These are phyloP conservation scores for Fomitopsis pulvina DNA, from an alignment of 768 basidiomycete species.

Conservation along the genomic window DNA sequence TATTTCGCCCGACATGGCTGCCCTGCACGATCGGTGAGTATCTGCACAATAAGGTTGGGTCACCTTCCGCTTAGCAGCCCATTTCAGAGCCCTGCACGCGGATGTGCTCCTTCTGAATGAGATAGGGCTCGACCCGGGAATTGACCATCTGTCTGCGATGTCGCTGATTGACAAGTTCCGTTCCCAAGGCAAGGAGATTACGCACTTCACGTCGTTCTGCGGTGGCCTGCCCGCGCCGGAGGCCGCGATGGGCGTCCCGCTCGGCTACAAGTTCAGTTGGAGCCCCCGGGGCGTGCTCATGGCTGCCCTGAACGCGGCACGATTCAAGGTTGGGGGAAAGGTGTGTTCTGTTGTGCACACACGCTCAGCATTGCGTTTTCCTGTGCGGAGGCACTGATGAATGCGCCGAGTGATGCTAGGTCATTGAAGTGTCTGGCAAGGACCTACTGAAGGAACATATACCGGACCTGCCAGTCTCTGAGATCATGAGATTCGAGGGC, in stretches of 20 bases:
- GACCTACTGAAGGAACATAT: conserved; percentile 54
- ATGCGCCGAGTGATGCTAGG: conserved; percentile 24
- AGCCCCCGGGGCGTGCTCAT: conserved; percentile 80
- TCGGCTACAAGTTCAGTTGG: conserved; percentile 95
- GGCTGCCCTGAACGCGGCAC: conserved; percentile 70
- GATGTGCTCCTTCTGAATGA: conserved; percentile 80
- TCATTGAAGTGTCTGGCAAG: conserved; percentile 41
- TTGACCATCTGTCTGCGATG: conserved; percentile 85
- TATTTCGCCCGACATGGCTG: conserved; percentile 70
- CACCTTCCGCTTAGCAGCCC: not conserved
- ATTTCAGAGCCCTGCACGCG: conserved; percentile 47
- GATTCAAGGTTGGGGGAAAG: conserved; percentile 50
- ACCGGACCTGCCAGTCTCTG: conserved; percentile 57
- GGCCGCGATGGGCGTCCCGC: conserved; percentile 46
- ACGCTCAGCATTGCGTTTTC: not conserved
- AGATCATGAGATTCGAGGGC: conserved; percentile 67
- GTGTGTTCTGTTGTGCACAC: conserved; percentile 30
- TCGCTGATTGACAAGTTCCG: conserved; percentile 52
- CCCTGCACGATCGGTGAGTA: conserved; percentile 54
- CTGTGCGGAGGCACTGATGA: not conserved
- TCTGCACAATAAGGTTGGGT: not conserved
- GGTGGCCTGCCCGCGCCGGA: conserved; percentile 87
- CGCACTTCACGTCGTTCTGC: conserved; percentile 85
- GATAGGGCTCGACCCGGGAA: conserved; percentile 84
- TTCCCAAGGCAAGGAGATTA: conserved; percentile 44